These are phyloP conservation scores for Caloboletus inedulis DNA, from an alignment of 1,284 basidiomycete species.

Conservation along the genomic window DNA sequence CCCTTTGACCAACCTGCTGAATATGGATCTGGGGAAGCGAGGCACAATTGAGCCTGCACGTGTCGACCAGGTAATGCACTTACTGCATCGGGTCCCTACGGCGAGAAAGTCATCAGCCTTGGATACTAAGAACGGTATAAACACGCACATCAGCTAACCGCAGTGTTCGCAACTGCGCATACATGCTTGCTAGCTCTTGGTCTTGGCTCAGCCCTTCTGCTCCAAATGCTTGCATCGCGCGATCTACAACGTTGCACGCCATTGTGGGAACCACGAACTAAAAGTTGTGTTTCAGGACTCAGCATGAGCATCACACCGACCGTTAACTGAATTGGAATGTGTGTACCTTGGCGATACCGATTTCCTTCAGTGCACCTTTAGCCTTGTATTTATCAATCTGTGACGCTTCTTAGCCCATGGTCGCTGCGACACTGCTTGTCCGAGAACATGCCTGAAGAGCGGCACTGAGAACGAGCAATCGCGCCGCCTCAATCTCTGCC, in stretches of 20 bases:
- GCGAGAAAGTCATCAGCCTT: conserved; percentile 7
- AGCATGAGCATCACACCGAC: neutral
- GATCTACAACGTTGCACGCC: conserved; percentile 86
- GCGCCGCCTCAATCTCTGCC: conserved; percentile 87
- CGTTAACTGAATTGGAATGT: neutral
- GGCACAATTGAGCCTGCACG: conserved; percentile 3
- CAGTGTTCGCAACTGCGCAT: conserved; percentile 81
- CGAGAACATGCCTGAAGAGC: conserved; percentile 67
- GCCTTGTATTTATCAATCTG: conserved; percentile 88
- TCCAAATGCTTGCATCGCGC: conserved; percentile 92
- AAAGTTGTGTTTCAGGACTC: conserved; percentile 9
- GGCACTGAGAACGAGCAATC: conserved; percentile 88
- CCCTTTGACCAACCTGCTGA: conserved; percentile 88
- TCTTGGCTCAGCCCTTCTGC: conserved; percentile 95
- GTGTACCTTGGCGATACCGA: conserved; percentile 89
- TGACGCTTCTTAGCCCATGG: conserved; percentile 7
- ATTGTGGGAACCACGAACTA: conserved; percentile 91
- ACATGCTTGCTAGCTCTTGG: conserved; percentile 75
- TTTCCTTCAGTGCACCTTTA: conserved; percentile 95
- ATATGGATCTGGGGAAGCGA: conserved; percentile 72
- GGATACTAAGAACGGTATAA: conserved; percentile 6
- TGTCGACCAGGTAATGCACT: conserved; percentile 11
- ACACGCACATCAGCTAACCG: conserved; percentile 82
- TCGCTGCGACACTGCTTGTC: neutral
- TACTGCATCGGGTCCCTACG: conserved; percentile 81